These are phyloP conservation scores for Solanum infundibuliforme DNA, from an alignment of 257 asterid genomes.

Conservation along the genomic window DNA sequence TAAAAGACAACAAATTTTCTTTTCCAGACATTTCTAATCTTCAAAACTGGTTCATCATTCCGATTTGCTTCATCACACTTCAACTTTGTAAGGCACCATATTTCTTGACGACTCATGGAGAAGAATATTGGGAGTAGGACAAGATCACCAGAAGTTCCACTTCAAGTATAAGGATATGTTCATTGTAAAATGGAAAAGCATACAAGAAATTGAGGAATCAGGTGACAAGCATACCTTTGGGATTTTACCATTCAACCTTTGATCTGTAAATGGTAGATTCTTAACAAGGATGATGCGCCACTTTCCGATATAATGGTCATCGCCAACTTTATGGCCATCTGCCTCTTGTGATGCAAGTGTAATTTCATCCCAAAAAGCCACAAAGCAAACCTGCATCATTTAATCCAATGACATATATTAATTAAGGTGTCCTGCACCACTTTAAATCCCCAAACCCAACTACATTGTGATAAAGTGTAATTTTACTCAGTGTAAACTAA, in stretches of 20 bases:
- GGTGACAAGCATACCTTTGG: conserved; percentile 60
- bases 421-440: not conserved
- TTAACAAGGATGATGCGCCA: conserved; percentile 78
- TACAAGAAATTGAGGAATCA: not conserved
- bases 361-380: conserved; percentile 95
- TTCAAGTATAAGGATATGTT: not conserved
- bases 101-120: not conserved
- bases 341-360: conserved; percentile 77
- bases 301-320: conserved; percentile 55
- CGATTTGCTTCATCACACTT: not conserved
- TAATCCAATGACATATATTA: conserved; percentile 1
- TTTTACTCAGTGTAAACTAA: not conserved
- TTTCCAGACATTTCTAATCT: not conserved
- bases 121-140: not conserved
- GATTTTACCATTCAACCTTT: conserved; percentile 91
- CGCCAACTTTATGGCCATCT: conserved; percentile 57
- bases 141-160: not conserved
- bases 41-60: not conserved
- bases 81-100: not conserved
- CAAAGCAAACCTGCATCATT: conserved; percentile 72
- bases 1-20: not conserved
- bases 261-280: conserved; percentile 70
- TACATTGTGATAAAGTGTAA: not conserved
- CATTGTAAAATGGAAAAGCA: not conserved
- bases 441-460: not conserved